phyloP scores from a whole-genome alignment of 169 alveolate genomes.

The Blepharisma undulans region DNA sequence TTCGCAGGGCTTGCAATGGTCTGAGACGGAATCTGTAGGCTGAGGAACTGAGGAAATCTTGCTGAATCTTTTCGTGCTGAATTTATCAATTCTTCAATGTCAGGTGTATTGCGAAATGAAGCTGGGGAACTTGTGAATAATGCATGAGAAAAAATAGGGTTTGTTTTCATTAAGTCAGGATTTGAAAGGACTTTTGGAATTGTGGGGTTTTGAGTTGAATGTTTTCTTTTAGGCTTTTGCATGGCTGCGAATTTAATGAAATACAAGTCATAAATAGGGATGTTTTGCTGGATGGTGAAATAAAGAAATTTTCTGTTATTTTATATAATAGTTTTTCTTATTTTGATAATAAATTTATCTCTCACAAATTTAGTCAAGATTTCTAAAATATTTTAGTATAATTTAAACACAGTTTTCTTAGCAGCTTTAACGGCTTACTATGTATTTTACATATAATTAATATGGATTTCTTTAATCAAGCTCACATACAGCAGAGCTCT shows the following conservation, averaged over 20 bases:
- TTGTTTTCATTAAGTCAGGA: neutral
- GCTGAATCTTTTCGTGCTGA: neutral
- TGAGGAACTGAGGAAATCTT: neutral
- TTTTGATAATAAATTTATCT: neutral
- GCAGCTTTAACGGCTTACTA: neutral
- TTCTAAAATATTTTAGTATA: neutral
- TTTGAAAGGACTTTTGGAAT: neutral
- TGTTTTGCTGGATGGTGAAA: neutral
- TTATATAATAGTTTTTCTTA: too few relatives aligned
- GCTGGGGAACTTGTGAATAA: neutral
- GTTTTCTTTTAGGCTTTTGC: neutral
- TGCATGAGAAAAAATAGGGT: neutral
- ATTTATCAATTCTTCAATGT: neutral
- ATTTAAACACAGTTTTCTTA: neutral
- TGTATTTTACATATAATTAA: too few relatives aligned
- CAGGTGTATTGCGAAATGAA: neutral
- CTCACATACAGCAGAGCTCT: neutral
- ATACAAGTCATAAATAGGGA: neutral
- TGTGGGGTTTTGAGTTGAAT: neutral
- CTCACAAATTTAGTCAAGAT: neutral
- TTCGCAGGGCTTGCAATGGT: neutral
- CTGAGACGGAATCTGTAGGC: neutral
- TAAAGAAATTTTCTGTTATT: neutral
- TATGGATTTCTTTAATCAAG: neutral
- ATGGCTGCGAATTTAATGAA: neutral